Evolutionary conservation across 768 basidiomycete species (phyloP).

Genomic region (Cyclocybe aegerita): DNA sequence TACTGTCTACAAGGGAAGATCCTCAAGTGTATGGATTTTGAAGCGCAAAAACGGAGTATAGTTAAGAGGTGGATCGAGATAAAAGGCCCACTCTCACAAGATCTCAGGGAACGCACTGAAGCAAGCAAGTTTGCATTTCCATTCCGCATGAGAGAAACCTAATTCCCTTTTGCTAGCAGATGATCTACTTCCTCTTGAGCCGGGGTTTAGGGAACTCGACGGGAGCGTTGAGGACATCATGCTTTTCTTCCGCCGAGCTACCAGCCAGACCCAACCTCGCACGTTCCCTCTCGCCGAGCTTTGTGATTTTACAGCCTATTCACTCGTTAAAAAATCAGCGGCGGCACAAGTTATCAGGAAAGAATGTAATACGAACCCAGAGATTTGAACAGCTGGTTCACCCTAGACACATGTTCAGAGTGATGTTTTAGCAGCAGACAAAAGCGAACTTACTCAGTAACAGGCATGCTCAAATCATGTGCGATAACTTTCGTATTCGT

Average conservation of each 20-base stretch:
- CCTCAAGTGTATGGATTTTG: too few relatives aligned
- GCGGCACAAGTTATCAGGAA: neutral
- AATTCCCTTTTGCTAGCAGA: neutral
- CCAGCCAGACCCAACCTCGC: conserved; percentile 68
- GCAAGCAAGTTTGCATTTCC: too few relatives aligned
- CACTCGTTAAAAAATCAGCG: conserved; percentile 3
- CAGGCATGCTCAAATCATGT: conserved; percentile 67
- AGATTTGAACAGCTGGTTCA: conserved; percentile 72
- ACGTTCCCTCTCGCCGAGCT: conserved; percentile 60
- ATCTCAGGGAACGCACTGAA: too few relatives aligned
- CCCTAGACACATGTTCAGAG: conserved; percentile 24
- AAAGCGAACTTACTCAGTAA: conserved; percentile 55
- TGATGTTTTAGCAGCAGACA: neutral
- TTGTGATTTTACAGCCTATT: conserved; percentile 70
- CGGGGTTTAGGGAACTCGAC: conserved; percentile 77
- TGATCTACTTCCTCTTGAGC: conserved; percentile 30
- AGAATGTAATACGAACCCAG: conserved; percentile 45
- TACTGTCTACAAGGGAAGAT: too few relatives aligned
- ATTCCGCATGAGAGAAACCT: too few relatives aligned
- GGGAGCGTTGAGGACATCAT: conserved; percentile 74
- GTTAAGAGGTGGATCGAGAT: too few relatives aligned
- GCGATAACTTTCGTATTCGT: conserved; percentile 70
- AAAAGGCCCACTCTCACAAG: too few relatives aligned
- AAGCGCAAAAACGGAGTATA: too few relatives aligned
- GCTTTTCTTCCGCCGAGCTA: conserved; percentile 59